Evolutionary conservation across 2,329 filamentous ascomycete species (phyloP), one percentile per base, ranked within the genome.

Genomic region (Nemania sp.): DNA sequence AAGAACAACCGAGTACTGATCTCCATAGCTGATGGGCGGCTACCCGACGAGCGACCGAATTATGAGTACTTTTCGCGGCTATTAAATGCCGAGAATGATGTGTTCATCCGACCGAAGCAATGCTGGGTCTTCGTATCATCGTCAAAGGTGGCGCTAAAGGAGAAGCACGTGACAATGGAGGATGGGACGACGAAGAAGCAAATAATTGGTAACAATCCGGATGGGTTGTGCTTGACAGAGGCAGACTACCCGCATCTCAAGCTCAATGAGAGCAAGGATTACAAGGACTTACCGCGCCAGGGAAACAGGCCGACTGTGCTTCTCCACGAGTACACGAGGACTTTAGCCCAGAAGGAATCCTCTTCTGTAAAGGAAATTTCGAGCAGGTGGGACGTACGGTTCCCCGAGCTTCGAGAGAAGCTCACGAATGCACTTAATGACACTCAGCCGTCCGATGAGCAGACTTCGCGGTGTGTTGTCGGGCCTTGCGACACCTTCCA

Each of bases 1-100:
- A 90, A 90, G 79, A 86, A 87, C 66, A 89, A 91, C 77, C 84
- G 87, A 3, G 87, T 90, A n/a, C 80, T 91, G 68, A 85, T 84
- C 64, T 88, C 89, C 8, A 82, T 91, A 38, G 85, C 88, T 8
- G 84, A 89, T 73, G 83, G 84, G 24, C 82, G 85, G 29, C 81
- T 89, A 45, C 87, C 87, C 1, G 84, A 87, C 29, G 86, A 89
- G 73, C 83, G 85, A 72, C 87, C 87, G 55, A 89, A 89, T 78
- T 89, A 89, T 72, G 86, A 88, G 65, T 89, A 89, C 78, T 89
- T 89, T 73, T 83, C 83, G 11, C 83, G 86, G 74, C 84, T 89
- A 4, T 78, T 89, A 20, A 82, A 81, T 20, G 82, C 87, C 53
- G 86, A 89, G 76, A 82, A 83, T 20, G 80, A 84, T 52, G 85